Evolutionary conservation across 768 basidiomycete species (phyloP), one percentile per base, ranked within the genome.

Genomic region (Mycena galopus): DNA sequence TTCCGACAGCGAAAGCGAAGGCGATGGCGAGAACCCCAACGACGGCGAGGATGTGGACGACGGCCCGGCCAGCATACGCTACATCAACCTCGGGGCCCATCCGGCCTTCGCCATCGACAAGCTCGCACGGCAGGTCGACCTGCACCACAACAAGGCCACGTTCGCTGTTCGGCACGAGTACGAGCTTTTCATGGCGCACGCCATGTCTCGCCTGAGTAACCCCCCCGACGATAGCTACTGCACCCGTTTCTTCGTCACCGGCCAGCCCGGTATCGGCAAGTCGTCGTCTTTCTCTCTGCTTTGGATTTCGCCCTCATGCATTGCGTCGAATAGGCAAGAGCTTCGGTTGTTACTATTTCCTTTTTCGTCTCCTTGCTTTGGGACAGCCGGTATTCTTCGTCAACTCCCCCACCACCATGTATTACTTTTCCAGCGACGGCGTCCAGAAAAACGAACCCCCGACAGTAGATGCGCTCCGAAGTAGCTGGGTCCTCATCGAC

Each of bases 401-500:
- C 33, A 50, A n/a, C n/a, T 1, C 42, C 57, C 39, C n/a, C 27
- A 59, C 44, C 44, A 6, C 27, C 12, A 25, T 35, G 33, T 50
- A 33, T 42, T 67, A 67, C 57, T 67, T 67, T 50, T 58, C 56
- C 42, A 19, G 53, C 27, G 66, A 67, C 57, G 66, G 66, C 57
- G 66, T 67, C 42, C 66, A 67, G 27, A 29, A 27, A 50, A 50
- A 33, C 64, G 21, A 37, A 7, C 29, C 47, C 32, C 29, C 29
- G 30, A 59, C 42, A 51, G 21, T 69, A 9, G 23, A 32, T 25
- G 65, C 65, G 25, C 29, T 67, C 56, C 39, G 44, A 59, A 32
- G 17, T 27, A 59, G 57, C 66, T 67, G 66, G 66, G 66, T 67
- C 57, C 66, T 67, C 44, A 67, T 67, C 66, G 66, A 67, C 66